phyloP scores from a whole-genome alignment of 2,329 filamentous ascomycete genomes.

The Pseudogymnoascus sp. region DNA sequence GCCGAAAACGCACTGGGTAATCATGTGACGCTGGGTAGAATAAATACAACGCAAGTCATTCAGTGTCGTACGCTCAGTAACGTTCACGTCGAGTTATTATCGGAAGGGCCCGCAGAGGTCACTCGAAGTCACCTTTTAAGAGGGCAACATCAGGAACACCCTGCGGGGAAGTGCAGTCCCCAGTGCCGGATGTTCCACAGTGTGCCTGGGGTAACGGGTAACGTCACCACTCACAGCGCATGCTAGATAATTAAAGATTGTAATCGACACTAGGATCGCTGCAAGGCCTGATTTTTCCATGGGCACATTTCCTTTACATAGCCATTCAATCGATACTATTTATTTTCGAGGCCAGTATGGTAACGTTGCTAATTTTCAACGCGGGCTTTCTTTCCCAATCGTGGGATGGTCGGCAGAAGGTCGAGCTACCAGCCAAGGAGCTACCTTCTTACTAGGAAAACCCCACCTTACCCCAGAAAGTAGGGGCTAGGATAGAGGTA shows the following conservation, averaged over 20 bases:
- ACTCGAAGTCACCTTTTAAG: background rate
- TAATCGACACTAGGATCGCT: background rate
- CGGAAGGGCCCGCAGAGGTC: background rate
- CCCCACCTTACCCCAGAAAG: background rate
- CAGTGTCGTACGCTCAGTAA: too few relatives aligned
- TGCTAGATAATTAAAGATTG: background rate
- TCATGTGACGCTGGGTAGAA: too few relatives aligned
- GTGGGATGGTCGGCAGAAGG: background rate
- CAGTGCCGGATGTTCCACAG: background rate
- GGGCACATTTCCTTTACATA: background rate
- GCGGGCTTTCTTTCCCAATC: background rate
- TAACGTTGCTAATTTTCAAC: conserved; percentile 1
- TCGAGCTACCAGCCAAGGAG: background rate
- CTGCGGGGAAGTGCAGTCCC: background rate
- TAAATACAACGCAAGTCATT: too few relatives aligned
- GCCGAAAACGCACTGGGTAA: too few relatives aligned
- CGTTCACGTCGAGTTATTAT: too few relatives aligned
- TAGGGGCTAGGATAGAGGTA: background rate
- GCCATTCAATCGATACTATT: background rate
- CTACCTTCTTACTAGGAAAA: background rate
- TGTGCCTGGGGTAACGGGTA: background rate
- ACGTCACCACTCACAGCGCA: background rate
- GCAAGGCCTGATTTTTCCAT: background rate
- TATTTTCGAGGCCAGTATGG: background rate
- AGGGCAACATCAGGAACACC: background rate